Conservation (phyloP, 2,329 filamentous ascomycete species). For the Phaeosphaeria sp. region DNA sequence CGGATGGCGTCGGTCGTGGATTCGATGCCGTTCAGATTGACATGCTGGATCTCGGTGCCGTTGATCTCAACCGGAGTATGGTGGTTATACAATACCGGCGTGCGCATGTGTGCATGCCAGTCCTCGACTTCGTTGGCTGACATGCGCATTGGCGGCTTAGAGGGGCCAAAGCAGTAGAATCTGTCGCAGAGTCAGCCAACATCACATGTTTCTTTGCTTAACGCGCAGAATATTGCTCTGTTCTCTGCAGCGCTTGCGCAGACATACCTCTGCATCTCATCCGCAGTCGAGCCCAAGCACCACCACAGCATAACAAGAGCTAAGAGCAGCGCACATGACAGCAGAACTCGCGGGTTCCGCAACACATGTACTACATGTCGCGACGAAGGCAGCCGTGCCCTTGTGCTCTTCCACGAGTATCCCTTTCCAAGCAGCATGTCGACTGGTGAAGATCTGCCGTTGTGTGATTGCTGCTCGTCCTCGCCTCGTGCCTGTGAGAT, state of each 20-base stretch:
- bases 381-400: conserved; percentile 76
- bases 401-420: conserved; percentile 89
- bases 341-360: conserved; percentile 78
- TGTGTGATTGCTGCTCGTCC: conserved; percentile 27
- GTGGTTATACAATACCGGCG: conserved; percentile 95
- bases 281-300: conserved; percentile 78
- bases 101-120: conserved; percentile 88
- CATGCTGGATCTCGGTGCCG: conserved; percentile 74
- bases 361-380: conserved; percentile 69
- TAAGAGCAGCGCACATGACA: conserved; percentile 73
- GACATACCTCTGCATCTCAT: conserved; percentile 87
- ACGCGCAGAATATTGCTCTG: neutral
- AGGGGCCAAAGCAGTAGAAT: conserved; percentile 96
- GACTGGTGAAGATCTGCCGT: conserved; percentile 18
- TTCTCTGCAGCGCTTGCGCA: neutral
- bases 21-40: conserved; percentile 84
- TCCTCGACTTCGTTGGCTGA: conserved; percentile 85
- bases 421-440: conserved; percentile 89
- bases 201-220: too few species aligned
- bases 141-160: conserved; percentile 97
- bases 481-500: conserved; percentile 40
- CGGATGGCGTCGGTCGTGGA: conserved; percentile 79
- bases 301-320: conserved; percentile 86
- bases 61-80: conserved; percentile 88
- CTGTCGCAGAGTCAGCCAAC: conserved; percentile 57